phyloP scores from a whole-genome alignment of 805 yeast species.

The Nakazawaea populi region DNA sequence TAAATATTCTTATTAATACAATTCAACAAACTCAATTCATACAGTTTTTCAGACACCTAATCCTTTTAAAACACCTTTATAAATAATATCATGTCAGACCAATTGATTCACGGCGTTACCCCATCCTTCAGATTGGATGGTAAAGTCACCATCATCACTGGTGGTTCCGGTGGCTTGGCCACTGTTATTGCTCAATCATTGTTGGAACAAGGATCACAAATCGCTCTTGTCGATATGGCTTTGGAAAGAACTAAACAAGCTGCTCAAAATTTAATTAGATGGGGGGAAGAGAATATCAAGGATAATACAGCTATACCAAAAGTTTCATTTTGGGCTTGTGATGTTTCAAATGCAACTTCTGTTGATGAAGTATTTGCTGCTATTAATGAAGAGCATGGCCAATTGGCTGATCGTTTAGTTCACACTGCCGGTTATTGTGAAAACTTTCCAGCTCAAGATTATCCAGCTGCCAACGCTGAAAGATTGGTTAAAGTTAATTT shows the following conservation, averaged over 20 bases:
- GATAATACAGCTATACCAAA: constrained; percentile 28
- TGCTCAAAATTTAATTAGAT: constrained; percentile 41
- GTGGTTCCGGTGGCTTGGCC: constrained; percentile 79
- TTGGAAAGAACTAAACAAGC: constrained; percentile 52
- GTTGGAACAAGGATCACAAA: constrained; percentile 69
- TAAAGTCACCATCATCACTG: constrained; percentile 67
- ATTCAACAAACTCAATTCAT: neutral
- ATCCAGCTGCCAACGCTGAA: constrained; percentile 67
- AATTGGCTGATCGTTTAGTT: constrained; percentile 58
- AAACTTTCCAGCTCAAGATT: constrained; percentile 71
- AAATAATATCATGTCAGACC: neutral
- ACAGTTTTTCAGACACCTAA: neutral
- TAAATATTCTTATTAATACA: neutral
- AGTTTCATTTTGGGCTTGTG: constrained; percentile 65
- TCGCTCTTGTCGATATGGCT: constrained; percentile 69
- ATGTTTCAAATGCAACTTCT: constrained; percentile 57
- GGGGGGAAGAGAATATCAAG: constrained; percentile 34
- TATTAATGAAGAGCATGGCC: constrained; percentile 49
- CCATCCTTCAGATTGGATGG: constrained; percentile 68
- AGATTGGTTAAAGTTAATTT: constrained; percentile 65
- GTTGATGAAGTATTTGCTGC: constrained; percentile 56
- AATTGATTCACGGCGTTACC: constrained; percentile 34
- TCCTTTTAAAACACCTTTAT: neutral
- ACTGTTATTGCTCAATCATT: constrained; percentile 59
- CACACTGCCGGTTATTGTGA: constrained; percentile 87